phyloP scores from a whole-genome alignment of 345 rosid genomes.

The Microcos paniculata region DNA sequence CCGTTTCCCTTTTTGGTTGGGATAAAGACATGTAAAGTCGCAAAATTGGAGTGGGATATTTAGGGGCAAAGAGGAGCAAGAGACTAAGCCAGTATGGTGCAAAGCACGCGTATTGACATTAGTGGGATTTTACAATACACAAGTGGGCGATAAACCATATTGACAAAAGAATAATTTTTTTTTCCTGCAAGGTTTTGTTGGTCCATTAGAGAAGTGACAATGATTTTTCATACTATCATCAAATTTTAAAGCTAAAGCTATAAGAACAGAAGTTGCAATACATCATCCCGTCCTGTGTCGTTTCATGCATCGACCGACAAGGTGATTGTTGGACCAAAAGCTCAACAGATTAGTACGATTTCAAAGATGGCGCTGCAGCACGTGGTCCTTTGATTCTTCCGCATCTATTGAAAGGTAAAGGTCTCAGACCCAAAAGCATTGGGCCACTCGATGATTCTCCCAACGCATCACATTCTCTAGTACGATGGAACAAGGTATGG shows the following conservation, averaged over 20 bases:
- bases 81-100: not conserved
- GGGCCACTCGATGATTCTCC: too few relatives aligned
- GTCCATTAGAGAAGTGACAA: not conserved
- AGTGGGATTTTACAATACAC: not conserved
- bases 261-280: not conserved
- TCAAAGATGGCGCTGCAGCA: not conserved
- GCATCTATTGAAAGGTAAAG: not conserved
- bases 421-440: too few relatives aligned
- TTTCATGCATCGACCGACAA: not conserved
- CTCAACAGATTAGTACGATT: too few relatives aligned
- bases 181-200: not conserved
- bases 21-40: not conserved
- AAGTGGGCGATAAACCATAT: not conserved
- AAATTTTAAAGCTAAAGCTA: not conserved
- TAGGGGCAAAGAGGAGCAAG: not conserved
- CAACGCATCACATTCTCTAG: too few relatives aligned
- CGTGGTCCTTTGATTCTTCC: not conserved
- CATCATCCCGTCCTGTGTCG: not conserved
- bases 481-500: too few relatives aligned
- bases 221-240: not conserved
- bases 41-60: not conserved
- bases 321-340: not conserved
- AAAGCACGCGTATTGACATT: not conserved
- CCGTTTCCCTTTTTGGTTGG: not conserved
- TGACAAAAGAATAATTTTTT: too few relatives aligned